Base-by-base conservation (phyloP, 306 rosid species). In the Trifolium subterraneum region DNA sequence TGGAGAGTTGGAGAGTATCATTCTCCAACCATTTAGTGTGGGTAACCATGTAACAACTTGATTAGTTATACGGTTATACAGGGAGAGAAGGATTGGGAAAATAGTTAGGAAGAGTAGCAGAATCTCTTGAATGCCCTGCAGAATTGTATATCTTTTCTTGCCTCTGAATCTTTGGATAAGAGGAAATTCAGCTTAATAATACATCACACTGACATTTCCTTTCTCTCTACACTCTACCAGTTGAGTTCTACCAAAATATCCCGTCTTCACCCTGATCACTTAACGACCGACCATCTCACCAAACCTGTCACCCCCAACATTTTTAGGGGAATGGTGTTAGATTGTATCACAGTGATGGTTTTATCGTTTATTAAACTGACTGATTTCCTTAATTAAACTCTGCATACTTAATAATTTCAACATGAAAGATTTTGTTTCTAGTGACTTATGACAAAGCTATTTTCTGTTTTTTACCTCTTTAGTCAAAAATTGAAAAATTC, bases 361-460 rank as follows among this genome's bases (percentile, higher is more conserved):
- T 68, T 61, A 14, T 60, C 64, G 54, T 48, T 48, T 48, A 15
- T 48, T 47, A 1, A 47, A 47, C 3, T 1, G 61, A 18, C 31
- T 39, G 33, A 50, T 64, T 60, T 19, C 48, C 1, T 44, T 44
- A 4, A 50, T 59, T 47, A n/a, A 35, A 10, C 55, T 59, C 15
- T 18, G 18, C 5, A n/a, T 68, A 15, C 20, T 15, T 65, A 60
- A 55, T 67, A 50, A 31, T 73, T 50, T 41, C 68, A 51, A 36
- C 73, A 42, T 42, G 63, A 47, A 75, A 31, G 38, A 41, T 31
- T 29, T 80, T 66, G 63, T 45, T 62, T 50, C 25, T 45, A 19
- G 14, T 42, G 58, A 29, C 9, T 60, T 70, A 51, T 48, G 35
- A 29, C 41, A 18, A n/a, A 11, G 42, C 1, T 55, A 70, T 62